A percentile compares a stretch with the other conserved stretches of the same genome.
Conservation (phyloP, 176 grass and related monocot genomes). For the Cocos nucifera region DNA sequence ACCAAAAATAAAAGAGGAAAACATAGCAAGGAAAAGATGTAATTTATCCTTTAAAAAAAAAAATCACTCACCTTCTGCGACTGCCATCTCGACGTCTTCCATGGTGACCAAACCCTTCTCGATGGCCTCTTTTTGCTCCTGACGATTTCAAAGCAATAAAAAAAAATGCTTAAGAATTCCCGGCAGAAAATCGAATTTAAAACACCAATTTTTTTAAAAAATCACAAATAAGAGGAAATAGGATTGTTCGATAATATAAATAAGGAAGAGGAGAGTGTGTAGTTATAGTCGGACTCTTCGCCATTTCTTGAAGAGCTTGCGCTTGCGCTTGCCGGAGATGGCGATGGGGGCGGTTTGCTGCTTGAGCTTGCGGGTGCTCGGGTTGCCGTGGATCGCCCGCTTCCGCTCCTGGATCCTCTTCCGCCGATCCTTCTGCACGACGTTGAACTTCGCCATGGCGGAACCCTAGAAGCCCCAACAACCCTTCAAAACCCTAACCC, state of each 20-base stretch:
- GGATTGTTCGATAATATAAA: too few relatives aligned
- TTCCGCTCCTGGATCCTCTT: constrained; percentile 26
- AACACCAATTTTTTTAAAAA: not conserved
- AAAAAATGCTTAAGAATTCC: not conserved
- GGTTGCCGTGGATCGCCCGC: constrained; percentile 30
- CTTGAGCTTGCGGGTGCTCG: constrained; percentile 34
- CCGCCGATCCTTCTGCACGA: constrained; percentile 19
- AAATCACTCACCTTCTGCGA: constrained; percentile 20
- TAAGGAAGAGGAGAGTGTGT: too few relatives aligned
- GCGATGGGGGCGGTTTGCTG: constrained; percentile 12
- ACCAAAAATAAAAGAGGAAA: too few relatives aligned
- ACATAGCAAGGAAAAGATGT: too few relatives aligned
- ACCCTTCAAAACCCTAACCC: constrained; percentile 18
- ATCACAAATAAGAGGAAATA: not conserved
- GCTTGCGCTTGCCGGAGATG: constrained; percentile 47
- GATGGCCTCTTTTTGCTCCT: constrained; percentile 38
- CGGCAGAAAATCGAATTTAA: not conserved
- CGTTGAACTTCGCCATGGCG: constrained; percentile 37
- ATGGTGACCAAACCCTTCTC: constrained; percentile 43
- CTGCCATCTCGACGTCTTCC: constrained; percentile 41
- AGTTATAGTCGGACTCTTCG: constrained; percentile 11
- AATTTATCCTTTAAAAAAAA: too few relatives aligned
- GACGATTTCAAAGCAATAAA: not conserved
- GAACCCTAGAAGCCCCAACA: not conserved
- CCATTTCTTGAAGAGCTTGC: constrained; percentile 30